phyloP scores from a whole-genome alignment of 306 rosid species.

The Prunus persica region DNA sequence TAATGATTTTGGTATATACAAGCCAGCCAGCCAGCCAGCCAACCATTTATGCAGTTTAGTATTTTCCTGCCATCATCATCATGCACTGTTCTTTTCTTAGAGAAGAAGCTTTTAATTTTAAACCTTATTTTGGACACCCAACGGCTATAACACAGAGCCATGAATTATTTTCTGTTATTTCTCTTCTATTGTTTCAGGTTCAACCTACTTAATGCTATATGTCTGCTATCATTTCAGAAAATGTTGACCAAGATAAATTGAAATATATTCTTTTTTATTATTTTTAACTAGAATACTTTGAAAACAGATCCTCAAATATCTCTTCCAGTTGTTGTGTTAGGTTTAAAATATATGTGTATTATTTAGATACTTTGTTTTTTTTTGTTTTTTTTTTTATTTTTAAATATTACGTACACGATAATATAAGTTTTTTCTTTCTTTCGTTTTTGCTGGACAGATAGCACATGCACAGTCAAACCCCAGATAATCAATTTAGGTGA shows the following conservation, averaged over 20 bases:
- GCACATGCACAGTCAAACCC: background rate
- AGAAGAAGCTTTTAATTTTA: background rate
- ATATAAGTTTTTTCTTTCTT: background rate
- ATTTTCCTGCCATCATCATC: background rate
- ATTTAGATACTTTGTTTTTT: background rate
- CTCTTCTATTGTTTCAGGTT: background rate
- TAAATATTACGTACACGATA: background rate
- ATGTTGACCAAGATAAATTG: background rate
- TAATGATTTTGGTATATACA: background rate
- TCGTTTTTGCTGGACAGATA: background rate
- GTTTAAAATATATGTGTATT: background rate
- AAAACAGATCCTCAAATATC: background rate
- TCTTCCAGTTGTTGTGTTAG: background rate
- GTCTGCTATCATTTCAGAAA: background rate
- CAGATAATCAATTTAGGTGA: background rate
- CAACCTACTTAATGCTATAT: background rate
- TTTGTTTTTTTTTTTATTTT: too few relatives aligned
- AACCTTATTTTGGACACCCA: background rate
- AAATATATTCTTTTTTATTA: too few relatives aligned
- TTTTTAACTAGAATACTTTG: background rate
- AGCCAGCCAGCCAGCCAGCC: background rate
- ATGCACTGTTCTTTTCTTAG: background rate
- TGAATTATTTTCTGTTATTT: background rate
- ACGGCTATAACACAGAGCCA: constrained; percentile 4
- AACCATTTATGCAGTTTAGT: background rate